Base-by-base conservation (phyloP, 768 basidiomycete genomes). In the Agrocybe praecox region DNA sequence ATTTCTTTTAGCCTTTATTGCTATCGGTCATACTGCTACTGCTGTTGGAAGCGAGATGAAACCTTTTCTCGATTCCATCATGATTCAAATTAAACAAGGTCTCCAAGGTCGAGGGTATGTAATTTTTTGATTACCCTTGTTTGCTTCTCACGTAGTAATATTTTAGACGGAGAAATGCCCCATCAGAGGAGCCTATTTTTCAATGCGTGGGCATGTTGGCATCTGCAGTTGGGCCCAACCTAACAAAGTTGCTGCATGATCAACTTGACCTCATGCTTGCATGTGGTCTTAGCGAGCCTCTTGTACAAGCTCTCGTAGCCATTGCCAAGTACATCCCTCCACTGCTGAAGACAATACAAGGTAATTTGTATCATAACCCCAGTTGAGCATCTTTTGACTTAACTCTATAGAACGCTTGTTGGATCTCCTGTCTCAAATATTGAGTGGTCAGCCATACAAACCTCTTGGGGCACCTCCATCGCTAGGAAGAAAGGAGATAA, bases 191-290 rank as follows among this genome's bases (percentile, higher is more conserved):
- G 61, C 90, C 96, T 0, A 94, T 98, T 56, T 98, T 99, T 67
- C 93, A 98, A 79, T 98, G 97, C 72, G 84, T 99, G 57, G 94
- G 94, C 34, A 96, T 98, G 94, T 78, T 99, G 43, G 94, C 96
- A 1, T 85, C 87, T 1, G 93, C 97, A 9, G 95, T 99, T 29
- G 97, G 97, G 0, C 95, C 95, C 2, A 96, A 95, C 70, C 77
- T 99, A 46, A 98, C 97, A 0, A 95, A 96, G 67, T 80, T 96
- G 46, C 80, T 99, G 55, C 97, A 98, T 71, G 97, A 98, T 67
- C 91, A 98, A 62, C 84, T 99, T 29, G 96, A 98, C 69, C 77
- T 97, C 42, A 98, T 99, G 92, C 91, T 98, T 67, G 90, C 88
- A 0, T 96, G 90, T 67, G 96, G 95, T 2, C 73, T 99, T 59